Conservation (phyloP, 306 rosid genomes). For the Medicago ruthenica region DNA sequence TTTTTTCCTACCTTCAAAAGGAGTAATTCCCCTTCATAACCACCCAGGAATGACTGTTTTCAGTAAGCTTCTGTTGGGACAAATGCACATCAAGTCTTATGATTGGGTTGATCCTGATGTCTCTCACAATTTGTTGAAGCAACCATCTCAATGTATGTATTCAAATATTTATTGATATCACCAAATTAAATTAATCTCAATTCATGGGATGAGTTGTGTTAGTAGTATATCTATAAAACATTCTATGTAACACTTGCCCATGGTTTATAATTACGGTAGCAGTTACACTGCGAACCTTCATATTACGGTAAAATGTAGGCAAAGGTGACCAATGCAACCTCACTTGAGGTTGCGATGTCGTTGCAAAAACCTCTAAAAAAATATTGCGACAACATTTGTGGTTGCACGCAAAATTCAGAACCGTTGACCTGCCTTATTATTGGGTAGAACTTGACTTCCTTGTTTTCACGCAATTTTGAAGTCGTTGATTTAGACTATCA, state of each 20-base stretch:
- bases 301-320: background rate
- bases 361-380: too few species aligned
- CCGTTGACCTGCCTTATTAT: background rate
- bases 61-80: constrained; percentile 78
- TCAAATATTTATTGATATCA: background rate
- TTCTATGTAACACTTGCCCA: background rate
- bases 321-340: background rate
- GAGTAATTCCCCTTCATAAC: constrained; percentile 88
- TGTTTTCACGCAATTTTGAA: background rate
- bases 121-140: constrained; percentile 39
- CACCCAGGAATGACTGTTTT: constrained; percentile 96
- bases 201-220: background rate
- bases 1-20: constrained; percentile 67
- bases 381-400: too few species aligned
- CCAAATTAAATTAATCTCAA: background rate
- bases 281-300: background rate
- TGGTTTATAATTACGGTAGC: background rate
- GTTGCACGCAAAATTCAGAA: background rate
- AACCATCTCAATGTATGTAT: constrained; percentile 52
- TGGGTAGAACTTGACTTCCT: background rate
- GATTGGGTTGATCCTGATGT: constrained; percentile 65
- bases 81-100: constrained; percentile 82
- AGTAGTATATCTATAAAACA: background rate
- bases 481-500: background rate
- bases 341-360: too few species aligned